A percentile compares a stretch with the other conserved stretches of the same genome.
Evolutionary conservation across 2,329 filamentous ascomycete species (phyloP).

Genomic region (Alternaria solani): DNA sequence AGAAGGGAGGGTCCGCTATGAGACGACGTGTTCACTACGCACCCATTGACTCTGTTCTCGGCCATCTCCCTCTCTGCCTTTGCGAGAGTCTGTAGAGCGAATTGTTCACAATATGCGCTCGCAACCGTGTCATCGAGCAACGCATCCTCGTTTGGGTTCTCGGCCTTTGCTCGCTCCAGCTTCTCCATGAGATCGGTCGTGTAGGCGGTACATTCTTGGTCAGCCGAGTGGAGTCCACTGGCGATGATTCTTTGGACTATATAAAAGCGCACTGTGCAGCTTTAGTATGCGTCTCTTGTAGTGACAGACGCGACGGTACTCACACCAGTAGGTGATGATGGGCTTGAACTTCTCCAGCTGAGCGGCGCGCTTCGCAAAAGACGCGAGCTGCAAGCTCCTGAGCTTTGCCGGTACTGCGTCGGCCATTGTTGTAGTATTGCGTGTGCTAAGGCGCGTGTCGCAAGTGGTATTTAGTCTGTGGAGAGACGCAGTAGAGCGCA

Average conservation of each 20-base stretch:
- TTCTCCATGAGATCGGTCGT: constrained; percentile 89
- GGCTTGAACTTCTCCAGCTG: constrained; percentile 87
- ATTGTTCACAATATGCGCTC: constrained; percentile 93
- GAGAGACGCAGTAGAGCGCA: background rate
- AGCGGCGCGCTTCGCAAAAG: constrained; percentile 81
- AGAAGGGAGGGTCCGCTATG: constrained; percentile 5
- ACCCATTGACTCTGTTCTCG: constrained; percentile 84
- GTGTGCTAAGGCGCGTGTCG: constrained; percentile 1
- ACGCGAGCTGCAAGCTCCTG: constrained; percentile 80
- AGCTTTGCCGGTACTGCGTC: constrained; percentile 74
- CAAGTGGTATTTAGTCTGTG: background rate
- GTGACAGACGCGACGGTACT: constrained; percentile 48
- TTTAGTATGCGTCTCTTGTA: constrained; percentile 24
- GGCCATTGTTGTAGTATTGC: constrained; percentile 65
- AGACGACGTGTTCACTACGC: constrained; percentile 24
- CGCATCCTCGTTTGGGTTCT: constrained; percentile 80
- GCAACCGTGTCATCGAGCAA: constrained; percentile 85
- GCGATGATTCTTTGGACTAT: constrained; percentile 90
- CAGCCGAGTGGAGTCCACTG: constrained; percentile 77
- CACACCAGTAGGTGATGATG: constrained; percentile 95
- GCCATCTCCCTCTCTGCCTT: constrained; percentile 83
- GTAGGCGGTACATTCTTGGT: constrained; percentile 80
- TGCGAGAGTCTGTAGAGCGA: constrained; percentile 86
- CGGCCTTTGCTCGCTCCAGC: constrained; percentile 80
- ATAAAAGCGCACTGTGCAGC: constrained; percentile 58